Conservation (phyloP, 306 rosid species). For the Castanospermum australe region DNA sequence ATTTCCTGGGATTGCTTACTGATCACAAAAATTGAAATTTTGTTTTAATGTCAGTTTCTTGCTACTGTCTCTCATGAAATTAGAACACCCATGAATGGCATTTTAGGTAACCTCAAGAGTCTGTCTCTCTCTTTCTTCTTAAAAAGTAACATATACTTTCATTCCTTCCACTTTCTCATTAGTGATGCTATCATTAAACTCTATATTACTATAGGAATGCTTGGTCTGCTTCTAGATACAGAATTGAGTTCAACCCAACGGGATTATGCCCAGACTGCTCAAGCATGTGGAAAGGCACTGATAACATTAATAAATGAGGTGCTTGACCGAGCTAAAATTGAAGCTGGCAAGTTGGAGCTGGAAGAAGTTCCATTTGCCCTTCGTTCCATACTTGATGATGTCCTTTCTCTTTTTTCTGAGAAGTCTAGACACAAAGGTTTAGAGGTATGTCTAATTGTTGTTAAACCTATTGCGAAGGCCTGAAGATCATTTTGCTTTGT, state of each 20-base stretch:
- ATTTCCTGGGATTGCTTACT: constrained; percentile 17
- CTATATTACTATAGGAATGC: constrained; percentile 74
- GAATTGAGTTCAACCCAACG: constrained; percentile 90
- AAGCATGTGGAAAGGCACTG: constrained; percentile 92
- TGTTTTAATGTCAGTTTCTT: constrained; percentile 63
- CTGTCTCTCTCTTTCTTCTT: not conserved
- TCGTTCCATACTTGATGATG: constrained; percentile 92
- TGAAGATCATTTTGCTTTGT: not conserved
- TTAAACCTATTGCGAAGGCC: not conserved
- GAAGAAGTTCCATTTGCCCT: constrained; percentile 94
- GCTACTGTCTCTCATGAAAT: constrained; percentile 99
- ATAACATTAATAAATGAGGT: constrained; percentile 92
- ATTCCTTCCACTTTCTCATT: not conserved
- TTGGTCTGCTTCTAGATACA: constrained; percentile 86
- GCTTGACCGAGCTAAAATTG: constrained; percentile 97
- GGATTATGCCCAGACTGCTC: constrained; percentile 97
- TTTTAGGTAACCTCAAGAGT: constrained; percentile 62
- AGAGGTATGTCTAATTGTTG: constrained; percentile 63
- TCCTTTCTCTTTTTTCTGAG: constrained; percentile 93
- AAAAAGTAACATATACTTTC: not conserved
- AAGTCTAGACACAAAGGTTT: constrained; percentile 88
- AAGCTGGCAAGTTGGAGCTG: constrained; percentile 92
- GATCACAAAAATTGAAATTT: constrained; percentile 17
- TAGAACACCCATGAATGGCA: constrained; percentile 99
- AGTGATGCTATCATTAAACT: constrained; percentile 3